phyloP scores from a whole-genome alignment of 345 rosid species.

The Cardiospermum halicacabum region DNA sequence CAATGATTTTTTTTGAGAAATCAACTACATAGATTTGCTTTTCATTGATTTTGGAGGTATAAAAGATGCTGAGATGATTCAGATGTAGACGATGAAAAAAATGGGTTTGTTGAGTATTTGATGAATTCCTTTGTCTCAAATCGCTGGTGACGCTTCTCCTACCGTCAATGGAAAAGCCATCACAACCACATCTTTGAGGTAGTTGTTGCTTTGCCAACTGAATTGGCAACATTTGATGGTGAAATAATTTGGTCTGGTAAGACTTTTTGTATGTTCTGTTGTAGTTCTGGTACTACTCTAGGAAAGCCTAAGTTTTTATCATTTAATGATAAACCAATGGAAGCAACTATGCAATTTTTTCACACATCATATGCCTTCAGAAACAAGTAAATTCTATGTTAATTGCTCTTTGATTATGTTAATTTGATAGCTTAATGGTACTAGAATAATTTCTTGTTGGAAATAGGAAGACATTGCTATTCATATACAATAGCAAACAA shows the following conservation, averaged over 20 bases:
- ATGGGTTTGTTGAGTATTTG: slow-evolving; percentile 66
- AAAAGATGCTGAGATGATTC: slow-evolving; percentile 60
- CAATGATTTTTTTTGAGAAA: too few relatives aligned
- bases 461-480: slow-evolving; percentile 66
- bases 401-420: neutral
- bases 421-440: neutral
- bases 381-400: slow-evolving; percentile 47
- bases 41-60: too few relatives aligned
- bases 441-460: slow-evolving; percentile 75
- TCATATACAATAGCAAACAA: slow-evolving; percentile 77
- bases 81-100: slow-evolving; percentile 64
- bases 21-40: too few relatives aligned
- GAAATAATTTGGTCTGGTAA: neutral
- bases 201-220: neutral
- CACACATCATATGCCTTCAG: slow-evolving; percentile 84
- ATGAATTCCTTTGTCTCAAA: slow-evolving; percentile 58
- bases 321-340: slow-evolving; percentile 77
- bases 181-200: slow-evolving; percentile 80
- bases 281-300: slow-evolving; percentile 96
- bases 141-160: slow-evolving; percentile 65
- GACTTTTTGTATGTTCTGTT: slow-evolving; percentile 15
- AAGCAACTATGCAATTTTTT: slow-evolving; percentile 69
- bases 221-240: neutral
- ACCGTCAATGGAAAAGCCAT: slow-evolving; percentile 73
- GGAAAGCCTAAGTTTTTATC: slow-evolving; percentile 86